Percentiles rank a stretch among this genome's conserved stretches.
Evolutionary conservation across 192 early-diverging fungal species (phyloP).

Genomic region (Rhizophlyctis rosea): DNA sequence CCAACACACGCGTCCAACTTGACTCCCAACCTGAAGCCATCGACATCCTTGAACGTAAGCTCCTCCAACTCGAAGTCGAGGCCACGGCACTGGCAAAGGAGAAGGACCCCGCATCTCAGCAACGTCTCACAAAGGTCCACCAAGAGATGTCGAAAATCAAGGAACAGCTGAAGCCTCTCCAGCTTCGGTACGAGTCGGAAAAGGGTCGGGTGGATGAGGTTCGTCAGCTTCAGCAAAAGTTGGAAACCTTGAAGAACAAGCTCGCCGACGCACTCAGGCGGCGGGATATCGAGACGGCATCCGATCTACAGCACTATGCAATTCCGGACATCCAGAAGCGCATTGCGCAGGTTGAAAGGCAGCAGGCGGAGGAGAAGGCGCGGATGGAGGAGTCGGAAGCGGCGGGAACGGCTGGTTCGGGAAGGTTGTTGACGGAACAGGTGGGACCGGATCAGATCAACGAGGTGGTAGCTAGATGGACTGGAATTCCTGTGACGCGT

Average conservation of each 20-base stretch:
- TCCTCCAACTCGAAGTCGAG: constrained; percentile 94
- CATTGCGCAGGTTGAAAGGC: constrained; percentile 68
- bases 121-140: constrained; percentile 72
- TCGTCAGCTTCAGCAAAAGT: constrained; percentile 78
- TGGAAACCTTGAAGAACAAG: constrained; percentile 84
- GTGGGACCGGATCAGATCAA: constrained; percentile 90
- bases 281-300: constrained; percentile 81
- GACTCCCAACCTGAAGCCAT: constrained; percentile 95
- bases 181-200: constrained; percentile 79
- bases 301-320: constrained; percentile 91
- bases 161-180: constrained; percentile 87
- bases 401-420: constrained; percentile 23
- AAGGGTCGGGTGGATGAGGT: constrained; percentile 87
- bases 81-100: constrained; percentile 90
- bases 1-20: constrained; percentile 91
- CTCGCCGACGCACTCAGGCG: constrained; percentile 77
- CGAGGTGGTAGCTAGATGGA: constrained; percentile 94
- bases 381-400: constrained; percentile 38
- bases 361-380: constrained; percentile 55
- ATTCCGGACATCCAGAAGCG: constrained; percentile 84
- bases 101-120: constrained; percentile 77
- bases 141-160: constrained; percentile 79
- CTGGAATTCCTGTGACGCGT: constrained; percentile 90
- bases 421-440: constrained; percentile 73
- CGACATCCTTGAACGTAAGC: constrained; percentile 89